A percentile compares a stretch with the other conserved stretches of the same genome.
phyloP scores from a whole-genome alignment of 768 basidiomycete species.

The Rossbeevera mucosa region DNA sequence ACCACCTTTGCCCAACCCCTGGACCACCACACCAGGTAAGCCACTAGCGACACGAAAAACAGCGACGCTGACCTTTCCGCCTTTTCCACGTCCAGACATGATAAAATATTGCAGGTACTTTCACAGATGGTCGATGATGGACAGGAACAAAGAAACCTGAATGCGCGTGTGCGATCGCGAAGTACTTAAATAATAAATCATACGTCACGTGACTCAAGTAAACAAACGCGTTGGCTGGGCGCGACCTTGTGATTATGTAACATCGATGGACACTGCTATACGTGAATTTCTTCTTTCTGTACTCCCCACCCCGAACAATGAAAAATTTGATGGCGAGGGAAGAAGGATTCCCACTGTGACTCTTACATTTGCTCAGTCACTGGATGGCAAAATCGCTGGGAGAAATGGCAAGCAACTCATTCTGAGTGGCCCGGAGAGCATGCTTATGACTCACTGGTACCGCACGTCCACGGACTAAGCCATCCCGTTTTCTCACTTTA shows the following conservation, averaged over 20 bases:
- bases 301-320: slow-evolving; percentile 14
- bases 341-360: slow-evolving; percentile 58
- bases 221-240: not conserved
- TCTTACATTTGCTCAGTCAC: slow-evolving; percentile 79
- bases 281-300: slow-evolving; percentile 29
- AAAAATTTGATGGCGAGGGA: slow-evolving; percentile 14
- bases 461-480: not conserved
- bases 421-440: slow-evolving; percentile 81
- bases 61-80: slow-evolving; percentile 50
- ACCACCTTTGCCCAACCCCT: slow-evolving; percentile 83
- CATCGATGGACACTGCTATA: not conserved
- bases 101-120: not conserved
- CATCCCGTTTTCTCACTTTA: not conserved
- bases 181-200: slow-evolving; percentile 4
- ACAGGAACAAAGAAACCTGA: slow-evolving; percentile 2
- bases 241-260: not conserved
- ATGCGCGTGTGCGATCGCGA: not conserved
- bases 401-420: slow-evolving; percentile 65
- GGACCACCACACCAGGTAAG: slow-evolving; percentile 3
- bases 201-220: slow-evolving; percentile 3
- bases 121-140: not conserved
- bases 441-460: slow-evolving; percentile 93
- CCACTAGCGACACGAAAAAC: not conserved
- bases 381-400: slow-evolving; percentile 88
- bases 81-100: slow-evolving; percentile 87